Evolutionary conservation across 2,329 filamentous ascomycete species (phyloP).

Genomic region (Colletotrichum cordylinicola): DNA sequence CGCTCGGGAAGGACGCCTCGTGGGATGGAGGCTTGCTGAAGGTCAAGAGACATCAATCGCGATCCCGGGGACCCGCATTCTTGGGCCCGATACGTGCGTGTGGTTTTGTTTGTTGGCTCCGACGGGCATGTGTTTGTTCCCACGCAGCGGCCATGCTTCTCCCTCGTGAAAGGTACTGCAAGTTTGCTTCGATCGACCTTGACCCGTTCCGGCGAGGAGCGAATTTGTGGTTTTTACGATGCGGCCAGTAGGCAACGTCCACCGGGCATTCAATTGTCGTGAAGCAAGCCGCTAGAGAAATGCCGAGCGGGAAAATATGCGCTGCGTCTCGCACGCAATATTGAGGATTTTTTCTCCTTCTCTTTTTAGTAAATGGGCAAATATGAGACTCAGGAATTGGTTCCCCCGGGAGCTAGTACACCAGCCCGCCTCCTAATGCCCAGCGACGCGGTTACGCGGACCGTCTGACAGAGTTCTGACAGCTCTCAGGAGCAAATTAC

Average conservation of each 20-base stretch:
- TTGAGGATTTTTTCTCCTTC: not conserved
- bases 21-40: not conserved
- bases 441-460: not conserved
- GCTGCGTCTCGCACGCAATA: not conserved
- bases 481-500: not conserved
- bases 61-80: not conserved
- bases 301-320: not conserved
- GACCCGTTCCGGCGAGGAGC: slow-evolving; percentile 1
- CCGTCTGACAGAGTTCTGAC: not conserved
- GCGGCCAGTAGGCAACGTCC: not conserved
- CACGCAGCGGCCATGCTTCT: not conserved
- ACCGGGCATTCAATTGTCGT: not conserved
- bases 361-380: not conserved
- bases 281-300: not conserved
- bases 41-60: not conserved
- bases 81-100: not conserved
- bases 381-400: not conserved
- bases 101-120: not conserved
- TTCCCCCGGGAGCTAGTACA: not conserved
- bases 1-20: not conserved
- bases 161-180: not conserved
- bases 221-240: not conserved
- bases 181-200: not conserved
- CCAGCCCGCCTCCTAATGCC: not conserved
- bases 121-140: not conserved